Evolutionary conservation across 371 early-diverging fungal genomes (phyloP).

Genomic region (Lichtheimia ornata): DNA sequence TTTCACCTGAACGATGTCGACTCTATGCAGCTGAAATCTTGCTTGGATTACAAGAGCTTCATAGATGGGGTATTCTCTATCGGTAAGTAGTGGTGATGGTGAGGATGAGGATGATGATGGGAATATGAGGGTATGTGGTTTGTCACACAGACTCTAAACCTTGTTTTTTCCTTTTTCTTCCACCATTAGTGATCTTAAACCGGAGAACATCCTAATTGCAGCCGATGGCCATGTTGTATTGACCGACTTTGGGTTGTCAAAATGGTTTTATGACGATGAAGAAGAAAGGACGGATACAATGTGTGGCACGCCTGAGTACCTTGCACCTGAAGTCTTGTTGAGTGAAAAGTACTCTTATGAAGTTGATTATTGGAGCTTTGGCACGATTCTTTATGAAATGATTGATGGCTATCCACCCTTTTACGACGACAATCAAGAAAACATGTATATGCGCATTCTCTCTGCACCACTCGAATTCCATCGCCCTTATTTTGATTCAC

Average conservation of each 20-base stretch:
- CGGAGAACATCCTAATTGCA: slow-evolving; percentile 86
- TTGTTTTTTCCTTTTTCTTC: neutral
- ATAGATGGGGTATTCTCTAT: slow-evolving; percentile 87
- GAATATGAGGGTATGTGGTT: neutral
- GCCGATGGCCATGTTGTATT: slow-evolving; percentile 81
- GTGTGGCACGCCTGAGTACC: slow-evolving; percentile 93
- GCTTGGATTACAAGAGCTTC: slow-evolving; percentile 85
- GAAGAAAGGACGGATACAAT: slow-evolving; percentile 81
- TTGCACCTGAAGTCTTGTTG: slow-evolving; percentile 88
- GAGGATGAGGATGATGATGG: neutral
- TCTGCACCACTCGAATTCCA: slow-evolving; percentile 75
- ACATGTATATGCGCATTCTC: slow-evolving; percentile 80
- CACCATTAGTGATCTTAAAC: slow-evolving; percentile 71
- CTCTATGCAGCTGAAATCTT: slow-evolving; percentile 89
- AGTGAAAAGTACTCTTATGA: slow-evolving; percentile 81
- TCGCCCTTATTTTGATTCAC: slow-evolving; percentile 46
- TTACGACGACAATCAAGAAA: slow-evolving; percentile 72
- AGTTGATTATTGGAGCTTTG: slow-evolving; percentile 97
- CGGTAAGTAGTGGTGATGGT: slow-evolving; percentile 31
- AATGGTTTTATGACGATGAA: slow-evolving; percentile 58
- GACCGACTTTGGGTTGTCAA: slow-evolving; percentile 85
- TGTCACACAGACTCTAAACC: no score
- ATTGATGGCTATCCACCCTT: slow-evolving; percentile 76
- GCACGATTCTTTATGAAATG: slow-evolving; percentile 90
- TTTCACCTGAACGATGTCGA: slow-evolving; percentile 44